Percentiles rank a stretch among this genome's conserved stretches.
Conservation (phyloP, 202 grass and related monocot genomes). For the Carex sylvatica region DNA sequence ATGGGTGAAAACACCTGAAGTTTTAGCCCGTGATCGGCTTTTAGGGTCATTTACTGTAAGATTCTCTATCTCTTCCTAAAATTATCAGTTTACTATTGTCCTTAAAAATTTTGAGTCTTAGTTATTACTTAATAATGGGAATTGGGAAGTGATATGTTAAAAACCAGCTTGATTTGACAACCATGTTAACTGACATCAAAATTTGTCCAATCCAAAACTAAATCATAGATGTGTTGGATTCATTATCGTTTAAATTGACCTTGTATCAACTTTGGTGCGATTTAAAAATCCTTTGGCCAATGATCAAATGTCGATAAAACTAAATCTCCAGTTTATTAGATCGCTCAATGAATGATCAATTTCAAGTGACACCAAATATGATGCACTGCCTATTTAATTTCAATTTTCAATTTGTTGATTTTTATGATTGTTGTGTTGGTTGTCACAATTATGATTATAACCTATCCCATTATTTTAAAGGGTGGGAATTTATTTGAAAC, state of each 20-base stretch:
- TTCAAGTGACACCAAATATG: neutral
- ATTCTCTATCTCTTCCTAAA: constrained; percentile 12
- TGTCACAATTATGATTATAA: neutral
- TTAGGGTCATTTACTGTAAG: constrained; percentile 95
- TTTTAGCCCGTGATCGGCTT: constrained; percentile 88
- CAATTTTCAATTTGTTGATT: neutral
- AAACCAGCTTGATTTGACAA: neutral
- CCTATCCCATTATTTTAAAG: neutral
- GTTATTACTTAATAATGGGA: neutral
- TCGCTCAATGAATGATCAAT: neutral
- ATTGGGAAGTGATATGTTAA: neutral
- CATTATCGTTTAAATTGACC: neutral
- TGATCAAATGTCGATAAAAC: neutral
- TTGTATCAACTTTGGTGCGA: neutral
- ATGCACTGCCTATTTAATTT: neutral
- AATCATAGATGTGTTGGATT: neutral
- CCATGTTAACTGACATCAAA: neutral
- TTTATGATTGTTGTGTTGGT: neutral
- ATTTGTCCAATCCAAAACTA: neutral
- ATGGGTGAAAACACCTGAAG: constrained; percentile 97
- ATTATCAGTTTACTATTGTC: neutral
- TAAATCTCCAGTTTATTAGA: neutral
- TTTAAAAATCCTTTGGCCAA: neutral
- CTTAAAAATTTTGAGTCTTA: neutral
- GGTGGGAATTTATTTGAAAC: neutral